Evolutionary conservation across 2,329 filamentous ascomycete species (phyloP).

Genomic region (Colletotrichum chlorophyti): DNA sequence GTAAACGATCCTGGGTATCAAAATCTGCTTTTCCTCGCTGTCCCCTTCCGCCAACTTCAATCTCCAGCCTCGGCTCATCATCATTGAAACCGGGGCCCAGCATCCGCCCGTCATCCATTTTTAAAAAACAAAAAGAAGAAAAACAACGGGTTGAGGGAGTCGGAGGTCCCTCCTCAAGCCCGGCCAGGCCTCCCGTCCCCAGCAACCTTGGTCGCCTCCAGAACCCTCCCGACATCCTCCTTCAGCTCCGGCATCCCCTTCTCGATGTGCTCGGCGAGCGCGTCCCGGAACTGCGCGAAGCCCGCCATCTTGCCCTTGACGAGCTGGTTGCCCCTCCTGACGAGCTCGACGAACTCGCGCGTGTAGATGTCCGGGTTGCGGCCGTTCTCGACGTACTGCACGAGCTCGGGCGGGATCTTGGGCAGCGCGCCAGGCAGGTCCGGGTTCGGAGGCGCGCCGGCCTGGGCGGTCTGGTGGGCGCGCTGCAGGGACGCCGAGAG

Average conservation of each 20-base stretch:
- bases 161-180: neutral
- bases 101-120: no score
- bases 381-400: constrained; percentile 74
- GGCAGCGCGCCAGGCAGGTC: constrained; percentile 46
- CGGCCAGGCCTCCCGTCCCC: constrained; percentile 11
- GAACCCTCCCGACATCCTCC: constrained; percentile 57
- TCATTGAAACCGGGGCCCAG: no score
- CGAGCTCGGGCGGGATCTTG: constrained; percentile 65
- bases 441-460: constrained; percentile 29
- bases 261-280: constrained; percentile 65
- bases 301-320: constrained; percentile 69
- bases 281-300: constrained; percentile 66
- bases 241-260: constrained; percentile 65
- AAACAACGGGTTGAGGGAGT: no score
- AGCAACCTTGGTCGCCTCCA: constrained; percentile 48
- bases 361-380: constrained; percentile 79
- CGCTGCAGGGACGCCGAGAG: constrained; percentile 47
- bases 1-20: no score
- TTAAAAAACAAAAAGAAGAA: no score
- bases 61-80: no score
- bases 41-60: no score
- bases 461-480: constrained; percentile 48
- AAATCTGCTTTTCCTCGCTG: no score
- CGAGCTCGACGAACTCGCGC: constrained; percentile 75
- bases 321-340: constrained; percentile 70